phyloP scores from a whole-genome alignment of 768 basidiomycete species.

The Amanita rubescens region DNA sequence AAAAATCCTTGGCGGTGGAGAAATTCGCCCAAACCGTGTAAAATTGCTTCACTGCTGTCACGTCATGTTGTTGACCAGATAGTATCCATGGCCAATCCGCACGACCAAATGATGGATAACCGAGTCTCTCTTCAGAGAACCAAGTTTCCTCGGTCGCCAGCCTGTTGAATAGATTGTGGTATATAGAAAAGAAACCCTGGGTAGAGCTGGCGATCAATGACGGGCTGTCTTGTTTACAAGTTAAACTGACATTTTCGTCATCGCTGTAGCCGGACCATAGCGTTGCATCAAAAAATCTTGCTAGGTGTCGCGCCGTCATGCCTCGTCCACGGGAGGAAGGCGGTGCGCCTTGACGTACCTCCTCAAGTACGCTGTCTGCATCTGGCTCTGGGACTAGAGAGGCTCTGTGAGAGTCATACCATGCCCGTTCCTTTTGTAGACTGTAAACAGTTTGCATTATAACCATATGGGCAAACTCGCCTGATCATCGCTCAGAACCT shows the following conservation, averaged over 20 bases:
- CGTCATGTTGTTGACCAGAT: constrained; percentile 32
- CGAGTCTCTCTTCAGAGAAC: constrained; percentile 25
- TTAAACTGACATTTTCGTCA: constrained; percentile 41
- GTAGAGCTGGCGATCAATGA: not conserved
- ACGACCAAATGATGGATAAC: constrained; percentile 81
- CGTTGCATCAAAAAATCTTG: constrained; percentile 74
- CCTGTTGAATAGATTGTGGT: constrained; percentile 78
- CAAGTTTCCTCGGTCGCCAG: constrained; percentile 74
- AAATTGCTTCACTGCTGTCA: constrained; percentile 61
- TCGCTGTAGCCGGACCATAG: constrained; percentile 65
- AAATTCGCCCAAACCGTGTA: constrained; percentile 88
- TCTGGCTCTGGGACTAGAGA: constrained; percentile 77
- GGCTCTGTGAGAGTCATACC: constrained; percentile 92
- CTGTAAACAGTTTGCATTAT: constrained; percentile 11
- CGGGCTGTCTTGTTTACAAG: not conserved
- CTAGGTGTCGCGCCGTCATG: constrained; percentile 70
- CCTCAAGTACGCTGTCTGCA: constrained; percentile 77
- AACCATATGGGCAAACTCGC: constrained; percentile 33
- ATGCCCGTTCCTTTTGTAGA: constrained; percentile 81
- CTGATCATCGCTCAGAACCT: constrained; percentile 95
- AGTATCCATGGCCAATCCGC: constrained; percentile 68
- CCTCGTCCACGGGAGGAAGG: constrained; percentile 58
- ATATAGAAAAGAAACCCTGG: constrained; percentile 87
- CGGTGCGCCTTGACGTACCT: constrained; percentile 67
- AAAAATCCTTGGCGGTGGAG: constrained; percentile 78